Conservation (phyloP, 2,329 filamentous ascomycete species). For the Plenodomus tracheiphilus region DNA sequence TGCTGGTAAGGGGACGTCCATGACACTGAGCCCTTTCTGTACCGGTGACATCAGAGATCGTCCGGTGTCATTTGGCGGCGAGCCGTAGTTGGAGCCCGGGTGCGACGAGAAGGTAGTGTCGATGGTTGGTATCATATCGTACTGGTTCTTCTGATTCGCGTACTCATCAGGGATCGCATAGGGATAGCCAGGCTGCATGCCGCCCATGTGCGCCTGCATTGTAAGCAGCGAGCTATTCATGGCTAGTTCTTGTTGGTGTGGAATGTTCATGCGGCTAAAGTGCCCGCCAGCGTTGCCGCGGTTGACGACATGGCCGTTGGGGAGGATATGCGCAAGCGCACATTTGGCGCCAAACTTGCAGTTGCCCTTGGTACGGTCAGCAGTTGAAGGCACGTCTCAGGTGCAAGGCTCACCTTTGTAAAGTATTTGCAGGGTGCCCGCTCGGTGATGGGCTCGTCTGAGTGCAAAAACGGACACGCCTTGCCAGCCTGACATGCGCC, state of each 20-base stretch:
- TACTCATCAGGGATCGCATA: slow-evolving; percentile 49
- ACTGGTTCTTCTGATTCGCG: slow-evolving; percentile 40
- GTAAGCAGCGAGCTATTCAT: slow-evolving; percentile 73
- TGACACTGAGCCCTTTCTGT: slow-evolving; percentile 76
- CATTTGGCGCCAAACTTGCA: slow-evolving; percentile 99
- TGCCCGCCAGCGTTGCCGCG: slow-evolving; percentile 57
- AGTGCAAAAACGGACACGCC: slow-evolving; percentile 95
- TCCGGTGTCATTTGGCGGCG: slow-evolving; percentile 69
- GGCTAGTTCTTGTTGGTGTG: slow-evolving; percentile 68
- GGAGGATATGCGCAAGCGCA: slow-evolving; percentile 92
- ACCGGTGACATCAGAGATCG: slow-evolving; percentile 80
- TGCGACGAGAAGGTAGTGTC: slow-evolving; percentile 63
- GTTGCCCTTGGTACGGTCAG: slow-evolving; percentile 69
- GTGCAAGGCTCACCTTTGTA: slow-evolving; percentile 71
- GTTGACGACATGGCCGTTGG: slow-evolving; percentile 91
- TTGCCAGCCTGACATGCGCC: slow-evolving; percentile 94
- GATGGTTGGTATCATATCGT: slow-evolving; percentile 58
- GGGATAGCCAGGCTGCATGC: slow-evolving; percentile 46
- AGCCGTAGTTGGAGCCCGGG: slow-evolving; percentile 72
- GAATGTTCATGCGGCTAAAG: slow-evolving; percentile 70
- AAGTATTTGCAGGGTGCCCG: slow-evolving; percentile 97
- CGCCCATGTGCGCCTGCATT: slow-evolving; percentile 54
- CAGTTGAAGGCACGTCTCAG: not conserved
- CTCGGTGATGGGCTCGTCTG: slow-evolving; percentile 80
- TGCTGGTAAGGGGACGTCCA: slow-evolving; percentile 89